Percentiles rank a stretch among this genome's conserved stretches.
phyloP scores from a whole-genome alignment of 2,329 filamentous ascomycete species.

The Pseudogymnoascus sp. region DNA sequence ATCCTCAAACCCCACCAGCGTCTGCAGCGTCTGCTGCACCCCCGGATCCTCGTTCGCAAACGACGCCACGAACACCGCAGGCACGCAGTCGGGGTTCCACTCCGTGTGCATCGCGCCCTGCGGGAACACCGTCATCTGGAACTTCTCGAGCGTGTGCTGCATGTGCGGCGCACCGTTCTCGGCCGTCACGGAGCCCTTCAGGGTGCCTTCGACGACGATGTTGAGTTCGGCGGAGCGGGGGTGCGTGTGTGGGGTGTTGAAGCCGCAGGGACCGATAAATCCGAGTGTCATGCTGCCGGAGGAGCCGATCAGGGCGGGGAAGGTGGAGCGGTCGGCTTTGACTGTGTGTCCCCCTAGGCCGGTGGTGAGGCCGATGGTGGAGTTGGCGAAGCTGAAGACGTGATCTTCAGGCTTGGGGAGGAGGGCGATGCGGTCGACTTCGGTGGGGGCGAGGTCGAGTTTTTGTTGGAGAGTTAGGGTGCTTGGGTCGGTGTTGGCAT shows the following conservation, averaged over 20 bases:
- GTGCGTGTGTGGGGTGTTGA: constrained; percentile 30
- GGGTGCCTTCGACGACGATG: constrained; percentile 15
- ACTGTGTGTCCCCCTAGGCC: constrained; percentile 28
- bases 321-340: constrained; percentile 29
- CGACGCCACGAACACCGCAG: constrained; percentile 15
- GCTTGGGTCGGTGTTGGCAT: not conserved
- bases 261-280: constrained; percentile 29
- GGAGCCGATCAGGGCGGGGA: constrained; percentile 31
- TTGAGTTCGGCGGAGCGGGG: constrained; percentile 20
- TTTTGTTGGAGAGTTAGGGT: not conserved
- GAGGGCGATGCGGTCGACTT: not conserved
- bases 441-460: not conserved
- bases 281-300: constrained; percentile 30
- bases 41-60: constrained; percentile 29
- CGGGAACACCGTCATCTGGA: constrained; percentile 26
- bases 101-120: constrained; percentile 18
- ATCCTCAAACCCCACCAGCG: constrained; percentile 29
- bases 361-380: not conserved
- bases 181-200: constrained; percentile 14
- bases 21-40: constrained; percentile 30
- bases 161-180: constrained; percentile 17
- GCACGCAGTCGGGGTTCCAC: constrained; percentile 18
- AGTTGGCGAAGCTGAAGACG: not conserved
- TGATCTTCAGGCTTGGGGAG: not conserved
- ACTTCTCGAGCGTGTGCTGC: constrained; percentile 12